Conservation (phyloP, 352 stramenopile species). For the Globisporangium radiosum region DNA sequence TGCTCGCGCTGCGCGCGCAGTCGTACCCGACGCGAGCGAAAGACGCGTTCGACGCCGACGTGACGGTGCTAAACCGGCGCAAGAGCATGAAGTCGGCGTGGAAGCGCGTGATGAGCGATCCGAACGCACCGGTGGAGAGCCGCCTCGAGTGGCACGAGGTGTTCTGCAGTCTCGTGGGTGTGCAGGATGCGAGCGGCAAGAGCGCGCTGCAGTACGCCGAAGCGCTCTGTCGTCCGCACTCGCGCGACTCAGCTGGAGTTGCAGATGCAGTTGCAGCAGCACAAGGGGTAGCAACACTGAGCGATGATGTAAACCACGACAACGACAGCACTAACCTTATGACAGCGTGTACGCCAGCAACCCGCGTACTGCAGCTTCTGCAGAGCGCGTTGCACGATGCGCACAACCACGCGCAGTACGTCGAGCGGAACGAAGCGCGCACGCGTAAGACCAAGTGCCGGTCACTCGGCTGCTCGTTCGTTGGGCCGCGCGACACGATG, state of each 20-base stretch:
- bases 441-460: conserved; percentile 35
- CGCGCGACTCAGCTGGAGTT: no score
- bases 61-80: conserved; percentile 11
- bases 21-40: conserved; percentile 23
- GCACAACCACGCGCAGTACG: conserved; percentile 41
- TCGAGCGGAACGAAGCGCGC: conserved; percentile 35
- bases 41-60: conserved; percentile 14
- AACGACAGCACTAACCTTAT: not conserved
- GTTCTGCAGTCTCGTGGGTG: conserved; percentile 35
- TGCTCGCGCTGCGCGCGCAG: conserved; percentile 32
- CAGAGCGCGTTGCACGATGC: conserved; percentile 30
- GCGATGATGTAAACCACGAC: not conserved
- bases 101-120: conserved; percentile 1
- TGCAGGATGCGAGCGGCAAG: conserved; percentile 24
- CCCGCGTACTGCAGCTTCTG: conserved; percentile 30
- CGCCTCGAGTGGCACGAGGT: conserved; percentile 47
- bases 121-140: conserved; percentile 16
- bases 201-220: conserved; percentile 30
- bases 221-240: not conserved
- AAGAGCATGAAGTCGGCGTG: conserved; percentile 16
- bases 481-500: conserved; percentile 46
- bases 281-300: not conserved
- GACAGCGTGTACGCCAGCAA: not conserved
- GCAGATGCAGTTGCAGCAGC: no score
- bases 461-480: conserved; percentile 38